Percentiles rank a stretch among this genome's conserved stretches.
phyloP scores from a whole-genome alignment of 1,139 yeast species.

The Saccharomycopsis crataegensis region DNA sequence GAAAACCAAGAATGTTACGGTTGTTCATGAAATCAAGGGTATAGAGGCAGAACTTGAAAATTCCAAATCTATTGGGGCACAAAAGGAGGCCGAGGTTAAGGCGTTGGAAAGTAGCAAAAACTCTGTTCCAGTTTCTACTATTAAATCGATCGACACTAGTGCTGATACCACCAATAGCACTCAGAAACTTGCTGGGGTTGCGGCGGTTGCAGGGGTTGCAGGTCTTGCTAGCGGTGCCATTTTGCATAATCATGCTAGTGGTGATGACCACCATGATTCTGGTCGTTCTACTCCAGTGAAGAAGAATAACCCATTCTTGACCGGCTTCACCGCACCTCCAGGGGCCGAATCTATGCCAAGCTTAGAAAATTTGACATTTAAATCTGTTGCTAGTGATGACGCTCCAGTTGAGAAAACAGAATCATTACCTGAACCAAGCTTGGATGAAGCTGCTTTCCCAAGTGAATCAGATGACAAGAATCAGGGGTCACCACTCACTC shows the following conservation, averaged over 20 bases:
- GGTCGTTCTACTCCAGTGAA: slow-evolving; percentile 3
- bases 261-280: neutral
- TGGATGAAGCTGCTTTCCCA: neutral
- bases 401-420: neutral
- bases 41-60: slow-evolving; percentile 8
- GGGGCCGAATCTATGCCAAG: neutral
- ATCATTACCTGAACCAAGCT: neutral
- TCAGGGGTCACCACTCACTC: neutral
- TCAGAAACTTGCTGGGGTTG: neutral
- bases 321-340: slow-evolving; percentile 2
- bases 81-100: neutral
- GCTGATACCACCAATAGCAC: neutral
- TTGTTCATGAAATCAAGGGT: slow-evolving; percentile 6
- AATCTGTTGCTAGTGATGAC: neutral
- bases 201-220: slow-evolving; percentile 6
- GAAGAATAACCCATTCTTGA: slow-evolving; percentile 12
- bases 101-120: neutral
- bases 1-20: slow-evolving; percentile 10
- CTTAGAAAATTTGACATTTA: neutral
- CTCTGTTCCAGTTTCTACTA: neutral
- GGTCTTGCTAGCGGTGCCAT: slow-evolving; percentile 15
- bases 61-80: neutral
- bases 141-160: no score
- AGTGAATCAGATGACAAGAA: neutral
- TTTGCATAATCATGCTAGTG: neutral